Evolutionary conservation across 2,329 filamentous ascomycete genomes (phyloP).

Genomic region (Nemania sp.): DNA sequence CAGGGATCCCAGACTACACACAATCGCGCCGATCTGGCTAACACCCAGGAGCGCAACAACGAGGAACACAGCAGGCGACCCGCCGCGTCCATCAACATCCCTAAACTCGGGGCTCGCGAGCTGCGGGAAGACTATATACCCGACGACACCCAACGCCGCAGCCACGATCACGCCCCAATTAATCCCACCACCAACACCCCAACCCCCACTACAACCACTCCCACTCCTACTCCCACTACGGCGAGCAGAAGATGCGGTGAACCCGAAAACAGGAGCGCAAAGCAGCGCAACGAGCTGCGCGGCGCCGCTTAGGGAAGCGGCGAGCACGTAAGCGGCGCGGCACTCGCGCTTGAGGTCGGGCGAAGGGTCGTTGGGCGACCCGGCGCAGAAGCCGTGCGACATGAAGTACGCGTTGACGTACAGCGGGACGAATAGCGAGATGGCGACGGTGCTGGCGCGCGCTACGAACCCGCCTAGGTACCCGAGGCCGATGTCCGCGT

Average conservation of each 20-base stretch:
- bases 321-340: slow-evolving; percentile 81
- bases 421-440: slow-evolving; percentile 91
- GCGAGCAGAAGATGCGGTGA: too few species aligned
- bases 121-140: slow-evolving; percentile 77
- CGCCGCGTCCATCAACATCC: slow-evolving; percentile 65
- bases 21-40: slow-evolving; percentile 94
- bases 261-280: slow-evolving; percentile 85
- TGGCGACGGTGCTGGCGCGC: slow-evolving; percentile 89
- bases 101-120: slow-evolving; percentile 76
- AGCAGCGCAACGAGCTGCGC: slow-evolving; percentile 86
- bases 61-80: slow-evolving; percentile 70
- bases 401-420: slow-evolving; percentile 93
- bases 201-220: too few species aligned
- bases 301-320: slow-evolving; percentile 83
- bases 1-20: slow-evolving; percentile 89
- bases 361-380: slow-evolving; percentile 63
- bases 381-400: slow-evolving; percentile 74
- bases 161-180: slow-evolving; percentile 76
- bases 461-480: slow-evolving; percentile 96
- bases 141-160: slow-evolving; percentile 72
- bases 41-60: slow-evolving; percentile 82
- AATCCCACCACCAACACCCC: too few species aligned
- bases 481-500: slow-evolving; percentile 79
- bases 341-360: slow-evolving; percentile 84
- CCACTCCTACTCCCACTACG: too few species aligned